phyloP scores from a whole-genome alignment of 495 filamentous ascomycete genomes.

The Xylaria castorea region DNA sequence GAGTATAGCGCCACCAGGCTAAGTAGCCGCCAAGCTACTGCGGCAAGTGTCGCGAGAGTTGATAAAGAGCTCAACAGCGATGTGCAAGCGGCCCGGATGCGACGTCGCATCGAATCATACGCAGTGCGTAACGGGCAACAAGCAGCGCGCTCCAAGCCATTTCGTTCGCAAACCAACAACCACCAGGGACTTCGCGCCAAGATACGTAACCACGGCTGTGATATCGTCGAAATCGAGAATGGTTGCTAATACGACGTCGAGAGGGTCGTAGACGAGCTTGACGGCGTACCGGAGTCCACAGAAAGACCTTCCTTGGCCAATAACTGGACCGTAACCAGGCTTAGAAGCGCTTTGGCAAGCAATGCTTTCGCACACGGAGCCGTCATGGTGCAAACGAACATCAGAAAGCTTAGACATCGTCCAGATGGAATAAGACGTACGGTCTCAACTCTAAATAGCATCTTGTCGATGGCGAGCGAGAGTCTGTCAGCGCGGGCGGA shows the following conservation, averaged over 20 bases:
- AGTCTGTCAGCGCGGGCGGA: not conserved
- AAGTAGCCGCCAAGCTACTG: not conserved
- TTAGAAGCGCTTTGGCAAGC: not conserved
- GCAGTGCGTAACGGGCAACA: slow-evolving; percentile 54
- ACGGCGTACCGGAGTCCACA: not conserved
- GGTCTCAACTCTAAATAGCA: not conserved
- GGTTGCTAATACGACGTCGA: slow-evolving; percentile 52
- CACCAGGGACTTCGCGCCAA: slow-evolving; percentile 60
- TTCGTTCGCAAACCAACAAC: not conserved
- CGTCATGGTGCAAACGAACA: not conserved
- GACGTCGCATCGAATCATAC: slow-evolving; percentile 51
- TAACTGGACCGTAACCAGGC: not conserved
- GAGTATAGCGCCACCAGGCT: not conserved
- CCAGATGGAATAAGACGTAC: not conserved
- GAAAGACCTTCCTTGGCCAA: not conserved
- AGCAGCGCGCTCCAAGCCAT: not conserved
- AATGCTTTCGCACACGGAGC: not conserved
- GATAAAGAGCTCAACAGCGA: slow-evolving; percentile 57
- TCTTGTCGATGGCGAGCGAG: not conserved
- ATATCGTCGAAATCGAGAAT: slow-evolving; percentile 30
- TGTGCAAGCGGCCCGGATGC: slow-evolving; percentile 57
- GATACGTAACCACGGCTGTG: slow-evolving; percentile 64
- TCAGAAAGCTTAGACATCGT: not conserved
- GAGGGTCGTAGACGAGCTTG: slow-evolving; percentile 49
- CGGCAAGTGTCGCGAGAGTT: slow-evolving; percentile 44